A percentile compares a stretch with the other conserved stretches of the same genome.
These are phyloP conservation scores for Solanum bulbocastanum DNA, from an alignment of 257 asterid genomes.

Conservation along the genomic window DNA sequence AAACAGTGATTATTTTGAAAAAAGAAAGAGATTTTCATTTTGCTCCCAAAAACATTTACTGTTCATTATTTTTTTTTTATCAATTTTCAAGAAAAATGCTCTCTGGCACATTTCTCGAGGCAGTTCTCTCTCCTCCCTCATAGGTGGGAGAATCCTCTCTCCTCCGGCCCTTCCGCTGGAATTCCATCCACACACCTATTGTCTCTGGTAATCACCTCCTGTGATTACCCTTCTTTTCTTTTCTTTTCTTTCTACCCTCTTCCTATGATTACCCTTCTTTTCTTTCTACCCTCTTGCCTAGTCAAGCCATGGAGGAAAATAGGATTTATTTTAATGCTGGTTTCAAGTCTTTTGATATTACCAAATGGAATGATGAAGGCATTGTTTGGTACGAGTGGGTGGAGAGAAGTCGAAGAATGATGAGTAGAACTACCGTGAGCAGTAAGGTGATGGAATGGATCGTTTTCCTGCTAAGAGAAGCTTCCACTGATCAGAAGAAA, in stretches of 20 bases:
- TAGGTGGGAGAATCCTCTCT: neutral
- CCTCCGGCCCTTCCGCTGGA: neutral
- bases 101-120: neutral
- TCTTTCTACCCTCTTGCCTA: too few relatives aligned
- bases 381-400: neutral
- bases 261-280: too few relatives aligned
- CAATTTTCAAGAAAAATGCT: too few relatives aligned
- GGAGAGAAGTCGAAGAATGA: neutral
- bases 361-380: neutral
- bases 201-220: neutral
- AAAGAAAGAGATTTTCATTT: too few relatives aligned
- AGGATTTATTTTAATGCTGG: neutral
- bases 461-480: neutral
- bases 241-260: too few relatives aligned
- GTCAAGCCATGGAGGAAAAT: neutral
- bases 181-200: too few relatives aligned
- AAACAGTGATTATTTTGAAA: too few relatives aligned
- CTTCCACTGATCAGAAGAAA: neutral
- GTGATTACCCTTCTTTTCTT: neutral
- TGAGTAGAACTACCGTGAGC: neutral
- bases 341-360: neutral
- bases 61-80: too few relatives aligned
- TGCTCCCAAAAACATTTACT: too few relatives aligned
- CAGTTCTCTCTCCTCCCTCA: neutral
- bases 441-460: neutral